phyloP scores from a whole-genome alignment of 2,329 filamentous ascomycete species.

The Cordyceps militaris region DNA sequence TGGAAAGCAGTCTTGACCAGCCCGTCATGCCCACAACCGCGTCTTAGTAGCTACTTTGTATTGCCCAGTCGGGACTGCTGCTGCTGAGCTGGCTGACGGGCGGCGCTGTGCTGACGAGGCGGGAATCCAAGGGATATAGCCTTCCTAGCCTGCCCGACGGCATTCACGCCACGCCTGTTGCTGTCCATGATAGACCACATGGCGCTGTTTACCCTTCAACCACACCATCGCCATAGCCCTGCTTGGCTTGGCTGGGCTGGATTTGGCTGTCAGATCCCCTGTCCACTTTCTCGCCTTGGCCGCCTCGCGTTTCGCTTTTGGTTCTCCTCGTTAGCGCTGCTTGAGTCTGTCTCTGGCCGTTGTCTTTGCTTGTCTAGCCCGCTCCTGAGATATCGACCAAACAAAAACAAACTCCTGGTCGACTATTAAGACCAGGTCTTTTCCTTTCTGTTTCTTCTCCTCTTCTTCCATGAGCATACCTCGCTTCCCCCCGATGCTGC shows the following conservation, averaged over 20 bases:
- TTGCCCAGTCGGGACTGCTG: neutral
- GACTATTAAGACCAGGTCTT: constrained; percentile 7
- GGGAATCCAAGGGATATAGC: neutral
- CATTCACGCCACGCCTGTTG: neutral
- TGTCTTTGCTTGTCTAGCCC: neutral
- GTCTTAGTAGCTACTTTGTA: neutral
- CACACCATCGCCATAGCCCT: neutral
- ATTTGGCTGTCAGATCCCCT: neutral
- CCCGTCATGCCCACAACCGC: neutral
- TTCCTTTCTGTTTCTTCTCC: neutral
- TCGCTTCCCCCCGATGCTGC: neutral
- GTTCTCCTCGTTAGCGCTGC: neutral
- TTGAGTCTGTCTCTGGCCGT: neutral
- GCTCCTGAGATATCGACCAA: constrained; percentile 1
- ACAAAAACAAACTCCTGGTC: neutral
- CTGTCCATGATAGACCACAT: neutral
- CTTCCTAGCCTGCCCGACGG: neutral
- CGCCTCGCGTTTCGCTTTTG: neutral
- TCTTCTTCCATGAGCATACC: neutral
- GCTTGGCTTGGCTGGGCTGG: neutral
- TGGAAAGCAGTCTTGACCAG: neutral
- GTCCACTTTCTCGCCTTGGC: neutral
- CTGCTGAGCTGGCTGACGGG: neutral
- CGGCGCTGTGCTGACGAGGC: neutral
- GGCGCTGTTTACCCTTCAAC: neutral